phyloP scores from a whole-genome alignment of 768 basidiomycete genomes.

The Tephrocybe sp. region DNA sequence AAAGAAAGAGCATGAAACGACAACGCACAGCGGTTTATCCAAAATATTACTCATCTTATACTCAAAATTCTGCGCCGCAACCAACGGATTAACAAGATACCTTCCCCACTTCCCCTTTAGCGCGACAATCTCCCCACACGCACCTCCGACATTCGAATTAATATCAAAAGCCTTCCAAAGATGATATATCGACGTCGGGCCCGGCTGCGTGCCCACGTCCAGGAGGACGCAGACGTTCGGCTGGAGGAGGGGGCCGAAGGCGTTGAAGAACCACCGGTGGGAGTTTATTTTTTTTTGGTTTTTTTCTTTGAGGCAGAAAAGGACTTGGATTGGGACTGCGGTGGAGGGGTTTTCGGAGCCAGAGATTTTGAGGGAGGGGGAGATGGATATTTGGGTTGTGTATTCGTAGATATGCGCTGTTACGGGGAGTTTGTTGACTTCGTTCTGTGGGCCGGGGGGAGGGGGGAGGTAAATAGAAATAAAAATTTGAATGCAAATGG shows the following conservation, averaged over 20 bases:
- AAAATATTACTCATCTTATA: slow-evolving; percentile 94
- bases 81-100: slow-evolving; percentile 80
- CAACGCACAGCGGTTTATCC: slow-evolving; percentile 79
- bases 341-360: slow-evolving; percentile 62
- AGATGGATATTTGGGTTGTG: slow-evolving; percentile 87
- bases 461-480: neutral
- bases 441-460: slow-evolving; percentile 44
- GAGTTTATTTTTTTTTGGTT: slow-evolving; percentile 98
- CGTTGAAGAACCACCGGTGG: slow-evolving; percentile 94
- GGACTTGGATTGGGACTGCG: slow-evolving; percentile 85
- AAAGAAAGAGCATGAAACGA: neutral
- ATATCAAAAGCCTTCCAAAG: slow-evolving; percentile 95
- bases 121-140: slow-evolving; percentile 95
- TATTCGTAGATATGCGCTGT: slow-evolving; percentile 92
- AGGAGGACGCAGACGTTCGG: slow-evolving; percentile 92
- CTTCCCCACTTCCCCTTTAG: slow-evolving; percentile 81
- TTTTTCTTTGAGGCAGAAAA: slow-evolving; percentile 90
- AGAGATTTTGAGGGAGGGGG: slow-evolving; percentile 78
- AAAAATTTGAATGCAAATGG: neutral
- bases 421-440: slow-evolving; percentile 80
- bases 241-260: slow-evolving; percentile 76
- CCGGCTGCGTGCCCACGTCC: slow-evolving; percentile 81
- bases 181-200: slow-evolving; percentile 86
- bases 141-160: slow-evolving; percentile 87
- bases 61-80: slow-evolving; percentile 92